Evolutionary conservation across 306 rosid species (phyloP).

Genomic region (Hippophae tibetana): DNA sequence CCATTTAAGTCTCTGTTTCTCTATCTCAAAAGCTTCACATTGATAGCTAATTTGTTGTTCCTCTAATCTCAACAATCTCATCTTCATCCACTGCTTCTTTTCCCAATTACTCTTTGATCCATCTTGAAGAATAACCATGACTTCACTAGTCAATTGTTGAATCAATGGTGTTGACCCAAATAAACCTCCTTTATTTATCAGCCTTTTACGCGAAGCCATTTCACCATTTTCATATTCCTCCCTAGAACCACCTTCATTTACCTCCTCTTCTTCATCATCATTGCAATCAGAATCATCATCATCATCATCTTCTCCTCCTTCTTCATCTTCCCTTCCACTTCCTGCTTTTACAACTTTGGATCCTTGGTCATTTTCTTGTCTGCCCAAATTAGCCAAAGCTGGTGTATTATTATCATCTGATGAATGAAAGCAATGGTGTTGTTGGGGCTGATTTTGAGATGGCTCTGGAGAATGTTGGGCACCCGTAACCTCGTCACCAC

Average conservation of each 20-base stretch:
- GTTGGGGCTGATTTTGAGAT: conserved; percentile 25
- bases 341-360: conserved; percentile 31
- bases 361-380: conserved; percentile 25
- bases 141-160: conserved; percentile 40
- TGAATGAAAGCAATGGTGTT: conserved; percentile 47
- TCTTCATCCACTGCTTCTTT: conserved; percentile 68
- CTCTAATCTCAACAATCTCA: conserved; percentile 44
- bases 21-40: conserved; percentile 50
- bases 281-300: conserved; percentile 42
- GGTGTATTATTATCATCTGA: conserved; percentile 24
- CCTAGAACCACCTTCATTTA: conserved; percentile 35
- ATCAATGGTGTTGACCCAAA: conserved; percentile 22
- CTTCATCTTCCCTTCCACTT: conserved; percentile 39
- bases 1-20: conserved; percentile 82
- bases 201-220: conserved; percentile 25
- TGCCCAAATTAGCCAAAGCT: conserved; percentile 22
- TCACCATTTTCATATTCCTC: conserved; percentile 41
- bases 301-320: conserved; percentile 33
- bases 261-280: conserved; percentile 50
- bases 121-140: conserved; percentile 49
- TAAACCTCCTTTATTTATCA: conserved; percentile 22
- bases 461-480: conserved; percentile 35
- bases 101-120: conserved; percentile 54
- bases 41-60: conserved; percentile 48
- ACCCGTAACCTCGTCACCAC: conserved; percentile 2